A percentile compares a stretch with the other conserved stretches of the same genome.
Conservation (phyloP, 129 eudicot genomes). For the Logfia minima region DNA sequence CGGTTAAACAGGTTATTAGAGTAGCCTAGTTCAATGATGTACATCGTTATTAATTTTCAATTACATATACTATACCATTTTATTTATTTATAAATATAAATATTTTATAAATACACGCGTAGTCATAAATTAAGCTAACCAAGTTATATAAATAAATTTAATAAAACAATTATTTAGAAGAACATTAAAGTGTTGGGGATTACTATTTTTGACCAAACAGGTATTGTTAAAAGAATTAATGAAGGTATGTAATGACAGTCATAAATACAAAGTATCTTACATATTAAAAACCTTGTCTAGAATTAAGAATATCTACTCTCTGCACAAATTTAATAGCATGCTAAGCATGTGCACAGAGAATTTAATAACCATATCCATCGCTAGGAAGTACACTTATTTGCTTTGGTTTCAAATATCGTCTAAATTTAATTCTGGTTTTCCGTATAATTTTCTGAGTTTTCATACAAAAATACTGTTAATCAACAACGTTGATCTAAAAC, state of each 20-base stretch:
- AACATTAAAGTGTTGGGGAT: constrained; percentile 1
- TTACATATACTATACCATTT: too few species aligned
- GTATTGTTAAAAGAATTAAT: constrained; percentile 27
- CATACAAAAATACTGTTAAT: too few species aligned
- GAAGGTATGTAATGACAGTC: constrained; percentile 28
- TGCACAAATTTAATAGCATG: constrained; percentile 37
- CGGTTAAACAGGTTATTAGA: not conserved
- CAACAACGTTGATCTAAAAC: too few species aligned
- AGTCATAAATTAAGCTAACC: not conserved
- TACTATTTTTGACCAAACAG: constrained; percentile 33
- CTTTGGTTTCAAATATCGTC: not conserved
- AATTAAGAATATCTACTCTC: constrained; percentile 42
- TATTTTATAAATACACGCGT: not conserved
- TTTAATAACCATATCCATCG: constrained; percentile 27
- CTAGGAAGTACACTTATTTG: not conserved
- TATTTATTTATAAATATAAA: too few species aligned
- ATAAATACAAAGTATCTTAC: constrained; percentile 31
- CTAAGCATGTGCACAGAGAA: constrained; percentile 30
- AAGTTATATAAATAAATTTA: too few species aligned
- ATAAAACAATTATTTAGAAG: not conserved
- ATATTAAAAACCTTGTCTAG: constrained; percentile 30
- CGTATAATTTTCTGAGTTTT: too few species aligned
- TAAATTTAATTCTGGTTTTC: not conserved
- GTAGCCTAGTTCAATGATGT: too few species aligned
- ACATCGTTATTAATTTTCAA: too few species aligned